Base-by-base conservation (phyloP, 2,329 filamentous ascomycete species). In the Achaetomium macrosporum region DNA sequence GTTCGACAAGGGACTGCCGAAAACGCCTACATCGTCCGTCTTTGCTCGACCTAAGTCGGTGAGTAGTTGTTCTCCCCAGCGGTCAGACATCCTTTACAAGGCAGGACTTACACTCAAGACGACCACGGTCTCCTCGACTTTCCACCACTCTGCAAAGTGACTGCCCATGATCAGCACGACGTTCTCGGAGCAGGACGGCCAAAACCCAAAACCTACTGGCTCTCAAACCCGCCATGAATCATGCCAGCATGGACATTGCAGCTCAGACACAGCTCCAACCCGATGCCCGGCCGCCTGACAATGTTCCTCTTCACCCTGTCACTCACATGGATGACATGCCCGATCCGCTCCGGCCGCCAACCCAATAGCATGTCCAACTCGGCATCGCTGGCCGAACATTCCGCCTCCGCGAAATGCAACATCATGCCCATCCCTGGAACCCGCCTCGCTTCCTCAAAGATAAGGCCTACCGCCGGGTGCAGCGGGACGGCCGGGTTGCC, bases 21-120 rank as follows among this genome's bases (percentile, higher is more conserved):
- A 93, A 19, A 93, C 82, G 2, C 88, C 89, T 10, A 92, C 85
- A 62, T 93, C 88, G 64, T 93, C 89, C 1, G 88, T 93, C 86
- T 90, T 12, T n/a, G 35, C 4, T 37, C 8, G 13, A 37, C 5
- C 17, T 16, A n/a, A 8, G 16, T 35, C 13, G 30, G 31, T 43
- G 39, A 43, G 43, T 15, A 31, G 15, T n/a, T 36, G 13, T 25
- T 16, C 31, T n/a, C 2, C 7, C 8, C 16, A 16, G 12, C 3
- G 40, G 29, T 11, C 5, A 37, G 15, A 17, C 16, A 20, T 41
- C 7, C 19, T 5, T 9, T 10, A 20, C n/a, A 3, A 4, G 9
- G 39, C 16, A 36, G 44, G 49, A 79, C 86, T 73, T 71, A 90
- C 87, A 61, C 81, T 84, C 42, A 92, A 71, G 5, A 82, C 81